Percentiles rank a stretch among this genome's conserved stretches.
Conservation (phyloP, 2,329 filamentous ascomycete species). For the Penicillium frequentans region DNA sequence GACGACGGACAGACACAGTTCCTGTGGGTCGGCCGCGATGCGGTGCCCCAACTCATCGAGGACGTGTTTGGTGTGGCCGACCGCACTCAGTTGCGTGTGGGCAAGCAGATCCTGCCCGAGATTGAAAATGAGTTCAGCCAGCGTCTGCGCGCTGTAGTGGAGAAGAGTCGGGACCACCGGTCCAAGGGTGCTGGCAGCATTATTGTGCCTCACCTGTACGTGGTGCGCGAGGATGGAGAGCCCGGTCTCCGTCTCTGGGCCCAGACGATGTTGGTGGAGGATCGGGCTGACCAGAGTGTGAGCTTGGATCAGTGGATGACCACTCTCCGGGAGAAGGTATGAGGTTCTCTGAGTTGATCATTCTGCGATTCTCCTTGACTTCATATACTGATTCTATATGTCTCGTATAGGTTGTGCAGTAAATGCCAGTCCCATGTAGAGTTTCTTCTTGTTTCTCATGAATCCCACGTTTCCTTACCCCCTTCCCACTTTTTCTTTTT, state of each 20-base stretch:
- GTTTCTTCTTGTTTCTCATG: constrained; percentile 2
- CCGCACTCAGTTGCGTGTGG: constrained; percentile 80
- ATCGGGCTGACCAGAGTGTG: constrained; percentile 89
- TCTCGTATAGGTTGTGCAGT: constrained; percentile 16
- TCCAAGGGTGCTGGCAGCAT: constrained; percentile 90
- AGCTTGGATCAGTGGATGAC: constrained; percentile 94
- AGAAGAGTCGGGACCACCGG: constrained; percentile 88
- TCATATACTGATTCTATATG: background rate
- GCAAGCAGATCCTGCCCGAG: constrained; percentile 83
- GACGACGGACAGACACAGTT: constrained; percentile 98
- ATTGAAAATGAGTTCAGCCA: constrained; percentile 97
- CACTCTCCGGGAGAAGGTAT: constrained; percentile 89
- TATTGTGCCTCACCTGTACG: constrained; percentile 85
- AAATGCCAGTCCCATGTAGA: background rate
- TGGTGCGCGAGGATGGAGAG: constrained; percentile 93
- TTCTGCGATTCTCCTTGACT: background rate
- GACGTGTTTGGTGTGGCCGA: constrained; percentile 92
- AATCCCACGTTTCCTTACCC: background rate
- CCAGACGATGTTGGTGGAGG: constrained; percentile 91
- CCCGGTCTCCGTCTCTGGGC: constrained; percentile 95
- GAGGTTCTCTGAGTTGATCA: constrained; percentile 20
- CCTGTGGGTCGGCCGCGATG: constrained; percentile 91
- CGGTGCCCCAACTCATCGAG: constrained; percentile 80
- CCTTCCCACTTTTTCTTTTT: background rate
- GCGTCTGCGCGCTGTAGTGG: constrained; percentile 81